Percentiles rank a stretch among this genome's conserved stretches.
Conservation (phyloP, 768 basidiomycete species). For the Suillus lakei region DNA sequence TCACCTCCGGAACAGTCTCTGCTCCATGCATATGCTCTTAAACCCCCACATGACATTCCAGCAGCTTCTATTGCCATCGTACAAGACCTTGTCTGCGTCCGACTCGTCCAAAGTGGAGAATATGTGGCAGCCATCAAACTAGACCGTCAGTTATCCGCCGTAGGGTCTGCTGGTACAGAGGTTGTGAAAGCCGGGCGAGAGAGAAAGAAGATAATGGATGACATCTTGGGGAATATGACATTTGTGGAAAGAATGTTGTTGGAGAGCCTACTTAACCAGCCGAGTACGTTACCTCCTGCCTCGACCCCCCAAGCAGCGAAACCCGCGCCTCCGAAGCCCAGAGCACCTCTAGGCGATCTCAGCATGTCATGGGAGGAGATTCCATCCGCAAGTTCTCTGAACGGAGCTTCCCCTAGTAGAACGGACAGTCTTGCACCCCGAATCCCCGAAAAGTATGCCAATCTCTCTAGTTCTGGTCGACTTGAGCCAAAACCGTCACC, state of each 20-base stretch:
- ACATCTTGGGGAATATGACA: constrained; percentile 68
- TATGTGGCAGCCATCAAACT: constrained; percentile 77
- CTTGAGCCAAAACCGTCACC: neutral
- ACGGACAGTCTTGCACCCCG: constrained; percentile 9
- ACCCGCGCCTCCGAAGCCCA: constrained; percentile 25
- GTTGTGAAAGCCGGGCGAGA: constrained; percentile 45
- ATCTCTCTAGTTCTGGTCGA: constrained; percentile 11
- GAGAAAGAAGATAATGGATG: constrained; percentile 73
- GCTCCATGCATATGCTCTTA: constrained; percentile 61
- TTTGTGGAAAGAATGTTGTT: constrained; percentile 64
- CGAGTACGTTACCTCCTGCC: constrained; percentile 28
- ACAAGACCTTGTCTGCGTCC: constrained; percentile 80
- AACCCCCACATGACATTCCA: constrained; percentile 54
- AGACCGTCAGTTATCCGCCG: constrained; percentile 62
- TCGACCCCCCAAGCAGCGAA: constrained; percentile 9
- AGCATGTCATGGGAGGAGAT: constrained; percentile 70
- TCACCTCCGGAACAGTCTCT: constrained; percentile 65
- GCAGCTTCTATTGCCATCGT: constrained; percentile 57
- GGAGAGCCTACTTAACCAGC: constrained; percentile 59
- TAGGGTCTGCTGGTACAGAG: constrained; percentile 38
- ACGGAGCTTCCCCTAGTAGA: constrained; percentile 13
- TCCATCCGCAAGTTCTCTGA: constrained; percentile 8
- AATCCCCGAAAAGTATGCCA: constrained; percentile 30
- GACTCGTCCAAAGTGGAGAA: constrained; percentile 74
- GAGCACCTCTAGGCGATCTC: constrained; percentile 36